Evolutionary conservation across 2,329 filamentous ascomycete species (phyloP), one percentile per base, ranked within the genome.

Genomic region (Ploettnerulaceae sp.): DNA sequence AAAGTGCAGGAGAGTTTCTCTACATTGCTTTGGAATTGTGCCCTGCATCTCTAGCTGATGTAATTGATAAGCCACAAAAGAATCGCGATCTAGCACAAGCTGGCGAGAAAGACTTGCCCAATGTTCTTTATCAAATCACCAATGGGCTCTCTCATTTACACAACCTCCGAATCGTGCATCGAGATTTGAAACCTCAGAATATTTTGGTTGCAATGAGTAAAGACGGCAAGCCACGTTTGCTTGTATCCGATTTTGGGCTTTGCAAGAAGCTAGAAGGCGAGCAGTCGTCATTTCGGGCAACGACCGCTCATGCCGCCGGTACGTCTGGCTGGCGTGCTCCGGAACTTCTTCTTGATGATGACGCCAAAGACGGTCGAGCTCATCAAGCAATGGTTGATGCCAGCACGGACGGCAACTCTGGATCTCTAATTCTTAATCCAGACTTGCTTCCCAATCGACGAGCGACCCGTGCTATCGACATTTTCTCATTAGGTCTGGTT

Each of bases 291-390:
- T 90, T 97, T 63, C 86, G 91, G 31, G 90, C 93, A 7, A 96
- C 91, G 3, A 97, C 91, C 0, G 89, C 89, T 9, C 88, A 95
- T 61, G 91, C 91, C 1, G 87, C 87, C 6, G 93, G 93, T 24
- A 98, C 93, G 0, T 89, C 88, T 33, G 93, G 93, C 5, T 98
- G 93, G 93, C 89, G 94, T 49, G 93, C 93, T 0, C 93, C 93
- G 0, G 93, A 98, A 68, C 75, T 98, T 3, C 79, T 98, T 11
- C 76, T 93, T 4, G 85, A 89, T 59, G 86, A 90, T 52, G 84
- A 89, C 53, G 76, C 73, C 8, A 75, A 76, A 14, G 71, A 76
- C 31, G 62, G 64, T 4, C 45, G 50, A 5, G 45, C 37, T 7
- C 45, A 51, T 21, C 65, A 67, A 21, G 62, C 70, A 9, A 64